Base-by-base conservation (phyloP, 805 yeast genomes). In the Metschnikowia amazonensis region DNA sequence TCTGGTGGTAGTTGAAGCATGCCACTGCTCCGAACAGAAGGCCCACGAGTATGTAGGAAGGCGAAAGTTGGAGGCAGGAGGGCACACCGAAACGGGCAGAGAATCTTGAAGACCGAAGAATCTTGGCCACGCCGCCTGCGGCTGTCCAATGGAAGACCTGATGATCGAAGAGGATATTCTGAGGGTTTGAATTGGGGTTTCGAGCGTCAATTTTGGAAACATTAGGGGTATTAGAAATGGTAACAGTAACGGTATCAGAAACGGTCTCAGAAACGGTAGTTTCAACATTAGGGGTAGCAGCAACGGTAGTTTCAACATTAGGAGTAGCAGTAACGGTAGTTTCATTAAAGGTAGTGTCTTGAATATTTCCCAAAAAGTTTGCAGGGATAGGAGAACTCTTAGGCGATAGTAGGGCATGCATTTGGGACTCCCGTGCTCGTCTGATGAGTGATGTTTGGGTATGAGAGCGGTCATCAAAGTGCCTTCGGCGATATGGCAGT, bases 1-100 rank as follows among this genome's bases (percentile, higher is more conserved):
- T 69, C 60, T 90, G 96, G 36, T 75, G 75, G 50, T 81, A 83
- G 55, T 82, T 84, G 61, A 87, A 89, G 4, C 85, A 69, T 4
- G 86, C 62, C 0, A 88, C 67, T 30, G 62, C 66, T 1, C 96
- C 96, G 42, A 75, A 76, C 0, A 75, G 56, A 0, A 97, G 89
- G 2, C 95, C 97, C 6, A 89, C 55, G 0, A 80, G 80, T 6
- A 84, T 67, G 27, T 74, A 64, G 5, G 64, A 43, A 1, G 68
- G 50, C 2, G 66, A 60, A 8, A 67, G 58, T 36, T 58, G 60
- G 11, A 68, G 37, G 33, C 33, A 49, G 4, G 46, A 42, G 2
- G 60, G 57, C 3, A 36, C 24, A 10, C 74, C 74, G 44, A 60
- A 55, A 10, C 43, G 43, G 5, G 52, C 23, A 1, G 53, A 8